phyloP scores from a whole-genome alignment of 176 grass and related monocot genomes.

The Musa schizocarpa region DNA sequence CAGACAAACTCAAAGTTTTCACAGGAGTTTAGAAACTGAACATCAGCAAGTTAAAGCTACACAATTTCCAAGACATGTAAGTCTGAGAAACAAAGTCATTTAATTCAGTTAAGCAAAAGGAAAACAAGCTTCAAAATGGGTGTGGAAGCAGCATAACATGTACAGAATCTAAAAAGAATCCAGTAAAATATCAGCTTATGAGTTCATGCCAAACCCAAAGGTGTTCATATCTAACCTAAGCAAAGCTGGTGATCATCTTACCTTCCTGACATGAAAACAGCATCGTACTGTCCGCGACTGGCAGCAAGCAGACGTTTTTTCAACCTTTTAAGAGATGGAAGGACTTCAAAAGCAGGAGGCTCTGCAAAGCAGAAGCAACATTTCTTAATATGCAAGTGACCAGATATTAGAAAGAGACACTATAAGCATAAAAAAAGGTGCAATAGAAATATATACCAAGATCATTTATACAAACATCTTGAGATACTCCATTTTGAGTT shows the following conservation, averaged over 20 bases:
- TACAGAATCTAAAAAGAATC: too few species aligned
- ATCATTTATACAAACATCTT: slow-evolving; percentile 88
- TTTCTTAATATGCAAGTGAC: not conserved
- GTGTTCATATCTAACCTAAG: not conserved
- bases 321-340: slow-evolving; percentile 71
- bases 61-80: too few species aligned
- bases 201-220: not conserved
- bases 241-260: slow-evolving; percentile 20
- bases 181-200: not conserved
- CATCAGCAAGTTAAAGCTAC: too few species aligned
- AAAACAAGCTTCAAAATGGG: too few species aligned
- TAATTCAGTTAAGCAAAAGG: too few species aligned
- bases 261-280: slow-evolving; percentile 99
- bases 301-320: slow-evolving; percentile 86
- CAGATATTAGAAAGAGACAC: slow-evolving; percentile 15
- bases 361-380: slow-evolving; percentile 37
- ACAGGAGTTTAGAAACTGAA: too few species aligned
- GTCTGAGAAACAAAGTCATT: too few species aligned
- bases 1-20: too few species aligned
- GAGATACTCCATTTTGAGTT: slow-evolving; percentile 71
- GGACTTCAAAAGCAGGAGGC: slow-evolving; percentile 87
- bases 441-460: slow-evolving; percentile 41
- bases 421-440: slow-evolving; percentile 6
- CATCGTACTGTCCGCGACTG: slow-evolving; percentile 49
- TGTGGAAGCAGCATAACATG: too few species aligned